Conservation (phyloP, 1,284 basidiomycete genomes). For the Boletus calvinii region DNA sequence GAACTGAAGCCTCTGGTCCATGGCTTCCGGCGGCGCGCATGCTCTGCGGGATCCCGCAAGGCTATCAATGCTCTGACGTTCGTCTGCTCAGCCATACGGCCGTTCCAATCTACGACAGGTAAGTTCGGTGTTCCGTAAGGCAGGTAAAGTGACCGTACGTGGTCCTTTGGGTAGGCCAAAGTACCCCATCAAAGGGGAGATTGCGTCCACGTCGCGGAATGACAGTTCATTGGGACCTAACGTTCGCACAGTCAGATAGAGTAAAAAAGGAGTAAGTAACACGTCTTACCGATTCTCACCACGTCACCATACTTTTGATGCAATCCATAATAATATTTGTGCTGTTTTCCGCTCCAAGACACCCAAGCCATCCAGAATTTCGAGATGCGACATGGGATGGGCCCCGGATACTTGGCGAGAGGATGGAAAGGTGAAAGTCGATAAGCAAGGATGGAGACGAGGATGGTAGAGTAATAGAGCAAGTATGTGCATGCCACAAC, state of each 20-base stretch:
- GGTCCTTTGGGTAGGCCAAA: slow-evolving; percentile 51
- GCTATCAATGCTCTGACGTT: slow-evolving; percentile 33
- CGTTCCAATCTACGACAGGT: slow-evolving; percentile 34
- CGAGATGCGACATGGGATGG: slow-evolving; percentile 33
- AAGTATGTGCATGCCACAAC: slow-evolving; percentile 20
- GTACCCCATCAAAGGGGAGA: slow-evolving; percentile 45
- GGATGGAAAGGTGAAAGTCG: slow-evolving; percentile 39
- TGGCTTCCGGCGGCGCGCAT: slow-evolving; percentile 47
- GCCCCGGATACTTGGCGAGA: slow-evolving; percentile 35
- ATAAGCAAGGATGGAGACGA: slow-evolving; percentile 32
- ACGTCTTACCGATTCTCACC: slow-evolving; percentile 35
- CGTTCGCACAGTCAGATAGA: slow-evolving; percentile 1
- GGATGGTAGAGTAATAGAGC: slow-evolving; percentile 32
- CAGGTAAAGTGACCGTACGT: slow-evolving; percentile 36
- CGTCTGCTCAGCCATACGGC: slow-evolving; percentile 31
- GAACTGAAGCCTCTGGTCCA: slow-evolving; percentile 55
- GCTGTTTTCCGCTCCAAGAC: slow-evolving; percentile 33
- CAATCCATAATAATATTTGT: slow-evolving; percentile 33
- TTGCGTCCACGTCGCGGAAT: slow-evolving; percentile 42
- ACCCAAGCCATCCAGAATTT: slow-evolving; percentile 39
- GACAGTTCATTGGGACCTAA: slow-evolving; percentile 59
- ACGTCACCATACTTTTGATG: slow-evolving; percentile 38
- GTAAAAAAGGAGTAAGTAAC: not conserved
- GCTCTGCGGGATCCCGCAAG: slow-evolving; percentile 38
- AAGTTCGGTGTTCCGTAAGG: slow-evolving; percentile 4